Evolutionary conservation across 2,329 filamentous ascomycete species (phyloP).

Genomic region (Chaetomium olivaceum): DNA sequence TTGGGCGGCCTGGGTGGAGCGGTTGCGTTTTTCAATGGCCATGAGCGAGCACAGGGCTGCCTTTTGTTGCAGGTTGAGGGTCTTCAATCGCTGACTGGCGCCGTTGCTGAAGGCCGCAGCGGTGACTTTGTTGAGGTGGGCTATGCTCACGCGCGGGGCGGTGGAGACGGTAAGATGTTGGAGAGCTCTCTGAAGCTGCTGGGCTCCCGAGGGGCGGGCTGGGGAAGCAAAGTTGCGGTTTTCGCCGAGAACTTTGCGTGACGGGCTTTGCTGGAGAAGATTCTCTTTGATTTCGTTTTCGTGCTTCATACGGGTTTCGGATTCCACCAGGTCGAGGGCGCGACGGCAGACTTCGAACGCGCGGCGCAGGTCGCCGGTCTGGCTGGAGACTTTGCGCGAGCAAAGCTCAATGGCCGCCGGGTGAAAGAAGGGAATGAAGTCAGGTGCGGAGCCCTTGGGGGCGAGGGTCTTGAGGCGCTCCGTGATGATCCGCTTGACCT

Average conservation of each 20-base stretch:
- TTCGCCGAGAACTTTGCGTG: conserved; percentile 76
- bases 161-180: conserved; percentile 69
- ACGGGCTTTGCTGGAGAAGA: conserved; percentile 62
- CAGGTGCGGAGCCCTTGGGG: conserved; percentile 53
- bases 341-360: conserved; percentile 92
- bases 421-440: conserved; percentile 83
- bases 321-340: conserved; percentile 84
- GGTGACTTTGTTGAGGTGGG: conserved; percentile 89
- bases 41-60: conserved; percentile 87
- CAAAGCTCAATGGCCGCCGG: conserved; percentile 92
- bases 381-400: conserved; percentile 89
- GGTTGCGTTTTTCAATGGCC: conserved; percentile 77
- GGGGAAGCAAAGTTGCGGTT: conserved; percentile 71
- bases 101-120: conserved; percentile 88
- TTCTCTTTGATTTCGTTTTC: conserved; percentile 61
- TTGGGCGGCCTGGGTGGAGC: conserved; percentile 44
- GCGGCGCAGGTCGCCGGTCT: conserved; percentile 91
- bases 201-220: conserved; percentile 49
- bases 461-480: conserved; percentile 77
- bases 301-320: conserved; percentile 75
- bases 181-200: conserved; percentile 57
- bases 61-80: conserved; percentile 93
- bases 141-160: conserved; percentile 85
- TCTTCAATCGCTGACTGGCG: conserved; percentile 77
- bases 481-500: conserved; percentile 86